Evolutionary conservation across 805 yeast genomes (phyloP).

Genomic region (Zygosaccharomyces lentus): DNA sequence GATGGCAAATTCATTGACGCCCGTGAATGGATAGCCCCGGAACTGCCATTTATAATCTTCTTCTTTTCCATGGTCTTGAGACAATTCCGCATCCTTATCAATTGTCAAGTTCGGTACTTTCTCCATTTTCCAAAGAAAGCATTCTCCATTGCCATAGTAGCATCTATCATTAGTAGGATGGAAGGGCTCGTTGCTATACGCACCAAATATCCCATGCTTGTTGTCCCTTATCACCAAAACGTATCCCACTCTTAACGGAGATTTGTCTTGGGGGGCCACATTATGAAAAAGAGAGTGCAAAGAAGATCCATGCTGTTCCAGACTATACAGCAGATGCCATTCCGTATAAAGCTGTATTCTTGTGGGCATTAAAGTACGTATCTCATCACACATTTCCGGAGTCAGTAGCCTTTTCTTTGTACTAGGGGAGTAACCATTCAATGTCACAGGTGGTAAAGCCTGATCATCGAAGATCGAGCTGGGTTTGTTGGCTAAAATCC

Average conservation of each 20-base stretch:
- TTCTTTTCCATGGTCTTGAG: constrained; percentile 13
- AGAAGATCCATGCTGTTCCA: constrained; percentile 91
- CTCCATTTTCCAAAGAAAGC: constrained; percentile 84
- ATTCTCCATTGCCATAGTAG: constrained; percentile 92
- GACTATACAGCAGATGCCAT: constrained; percentile 77
- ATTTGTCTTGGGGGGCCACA: constrained; percentile 44
- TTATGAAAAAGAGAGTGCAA: constrained; percentile 68
- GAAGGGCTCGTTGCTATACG: constrained; percentile 68
- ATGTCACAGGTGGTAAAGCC: constrained; percentile 51
- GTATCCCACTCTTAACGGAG: constrained; percentile 57
- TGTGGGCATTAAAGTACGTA: constrained; percentile 69
- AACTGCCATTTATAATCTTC: constrained; percentile 41
- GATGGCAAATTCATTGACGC: constrained; percentile 78
- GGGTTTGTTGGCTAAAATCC: constrained; percentile 1
- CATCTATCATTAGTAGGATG: constrained; percentile 67
- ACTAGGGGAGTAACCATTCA: constrained; percentile 55
- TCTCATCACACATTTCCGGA: constrained; percentile 65
- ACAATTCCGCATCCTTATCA: constrained; percentile 9
- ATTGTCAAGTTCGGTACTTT: constrained; percentile 33
- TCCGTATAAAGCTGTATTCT: constrained; percentile 70
- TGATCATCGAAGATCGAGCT: constrained; percentile 18
- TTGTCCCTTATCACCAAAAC: constrained; percentile 68
- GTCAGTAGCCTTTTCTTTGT: constrained; percentile 59
- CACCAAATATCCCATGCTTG: constrained; percentile 65
- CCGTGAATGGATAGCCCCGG: constrained; percentile 83